phyloP scores from a whole-genome alignment of 2,329 filamentous ascomycete species.

The Calonectria honghensis region DNA sequence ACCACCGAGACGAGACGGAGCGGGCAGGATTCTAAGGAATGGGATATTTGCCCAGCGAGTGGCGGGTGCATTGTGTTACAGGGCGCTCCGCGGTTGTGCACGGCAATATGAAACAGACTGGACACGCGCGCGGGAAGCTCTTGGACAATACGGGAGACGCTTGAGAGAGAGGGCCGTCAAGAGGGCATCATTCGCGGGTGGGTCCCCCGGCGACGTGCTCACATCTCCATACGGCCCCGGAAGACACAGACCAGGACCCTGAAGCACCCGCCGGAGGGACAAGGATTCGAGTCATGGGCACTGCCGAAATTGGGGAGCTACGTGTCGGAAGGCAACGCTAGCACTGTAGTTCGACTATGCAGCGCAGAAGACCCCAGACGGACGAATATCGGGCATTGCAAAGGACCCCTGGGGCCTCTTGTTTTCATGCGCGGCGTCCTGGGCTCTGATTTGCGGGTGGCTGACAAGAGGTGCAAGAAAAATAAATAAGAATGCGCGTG shows the following conservation, averaged over 20 bases:
- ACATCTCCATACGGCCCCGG: conserved; percentile 22
- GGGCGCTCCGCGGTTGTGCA: background rate
- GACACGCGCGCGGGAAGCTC: background rate
- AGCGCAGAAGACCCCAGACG: background rate
- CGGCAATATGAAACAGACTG: background rate
- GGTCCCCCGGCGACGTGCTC: conserved; percentile 12
- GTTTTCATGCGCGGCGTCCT: conserved; percentile 5
- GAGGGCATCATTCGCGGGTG: conserved; percentile 13
- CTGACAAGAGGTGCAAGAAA: background rate
- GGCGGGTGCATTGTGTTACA: background rate
- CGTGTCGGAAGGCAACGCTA: conserved; percentile 5
- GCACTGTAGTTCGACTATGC: conserved; percentile 10
- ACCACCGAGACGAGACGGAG: conserved; percentile 4
- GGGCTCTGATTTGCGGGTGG: background rate
- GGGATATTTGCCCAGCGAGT: background rate
- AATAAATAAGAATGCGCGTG: background rate
- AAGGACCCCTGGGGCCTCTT: background rate
- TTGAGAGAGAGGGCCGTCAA: background rate
- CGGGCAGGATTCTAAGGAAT: background rate
- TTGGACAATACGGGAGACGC: background rate
- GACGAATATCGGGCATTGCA: conserved; percentile 3
- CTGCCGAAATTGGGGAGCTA: conserved; percentile 38
- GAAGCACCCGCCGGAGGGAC: conserved; percentile 23
- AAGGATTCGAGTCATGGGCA: conserved; percentile 30
- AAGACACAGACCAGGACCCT: conserved; percentile 15